Evolutionary conservation across 2,329 filamentous ascomycete genomes (phyloP), one percentile per base, ranked within the genome.

Genomic region (Cercospora brassicicola): DNA sequence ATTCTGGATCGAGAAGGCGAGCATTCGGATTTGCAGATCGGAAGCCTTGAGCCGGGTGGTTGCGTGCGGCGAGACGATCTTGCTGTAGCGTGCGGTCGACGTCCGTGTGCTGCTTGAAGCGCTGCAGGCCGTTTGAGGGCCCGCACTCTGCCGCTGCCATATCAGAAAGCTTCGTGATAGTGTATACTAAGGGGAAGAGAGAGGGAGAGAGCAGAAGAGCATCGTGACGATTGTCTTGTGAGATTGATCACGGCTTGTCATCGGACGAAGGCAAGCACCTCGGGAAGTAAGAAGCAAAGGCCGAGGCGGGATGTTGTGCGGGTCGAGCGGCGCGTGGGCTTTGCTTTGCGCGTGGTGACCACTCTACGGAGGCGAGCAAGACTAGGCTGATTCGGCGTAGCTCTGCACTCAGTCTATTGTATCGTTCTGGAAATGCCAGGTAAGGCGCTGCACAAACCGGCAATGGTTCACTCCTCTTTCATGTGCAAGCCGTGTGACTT

Each of bases 71-170:
- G 57, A 91, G 75, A 62, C 90, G 88, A 79, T 93, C 91, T 78
- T 92, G 91, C 76, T 93, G 90, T 59, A 91, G 82, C 9, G 89
- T 89, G 64, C 89, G 84, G 77, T 93, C 90, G 70, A 87, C 84
- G 59, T 89, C 84, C 10, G 87, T 82, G 78, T 93, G 90, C 74
- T 90, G 89, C 74, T 90, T 86, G 77, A 93, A 88, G 75, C 86
- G 89, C 79, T 92, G 91, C 62, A 92, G 86, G 70, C 90, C 86
- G 79, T 91, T 93, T 11, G 91, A 91, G 18, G 91, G 90, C 67
- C 91, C 90, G 78, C 91, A 94, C 65, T 91, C 82, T 73, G 86
- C 84, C 75, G 91, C 89, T 62, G 87, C 83, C 89, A 91, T 91
- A 73, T 20, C 20, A 23, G 45, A 51, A 9, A 11, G 18, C 45